Base-by-base conservation (phyloP, 2,329 filamentous ascomycete species). In the Fonsecaea multimorphosa region DNA sequence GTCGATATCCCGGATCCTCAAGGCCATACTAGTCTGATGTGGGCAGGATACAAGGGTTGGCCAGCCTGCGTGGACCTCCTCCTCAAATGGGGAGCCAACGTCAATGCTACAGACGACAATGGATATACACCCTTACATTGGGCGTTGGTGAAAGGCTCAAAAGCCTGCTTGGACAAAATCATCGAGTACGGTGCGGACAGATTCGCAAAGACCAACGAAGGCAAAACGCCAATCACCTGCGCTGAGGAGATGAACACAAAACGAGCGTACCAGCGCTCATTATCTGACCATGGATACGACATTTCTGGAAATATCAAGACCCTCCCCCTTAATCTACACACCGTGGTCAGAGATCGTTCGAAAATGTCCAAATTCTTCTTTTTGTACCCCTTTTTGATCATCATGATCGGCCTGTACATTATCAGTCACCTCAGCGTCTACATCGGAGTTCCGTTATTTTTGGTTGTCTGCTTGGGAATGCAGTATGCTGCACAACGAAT, bases 1-100 rank as follows among this genome's bases (percentile, higher is more conserved):
- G 92, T 99, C 68, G 95, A 99, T 76, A 91, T 95, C 5, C 85
- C 90, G 60, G 95, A 99, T 79, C 87, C 87, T 58, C 94, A 93
- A 76, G 92, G 93, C 5, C 96, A 99, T 78, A 98, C 95, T 0
- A 90, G 90, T 67, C 84, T 99, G 67, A 99, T 99, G 95, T 99
- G 95, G 95, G 92, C 95, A 19, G 94, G 94, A 16, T 99, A 99
- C 82, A 99, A 99, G 79, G 95, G 96, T 38, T 97, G 90, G 76
- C 92, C 94, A 0, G 89, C 90, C 54, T 96, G 92, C 73, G 94
- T 98, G 55, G 95, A 98, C 75, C 78, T 98, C 51, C 94, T 97
- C 71, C 81, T 99, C 65, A 88, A 93, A 72, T 99, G 95, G 93
- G 96, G 95, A 60, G 95, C 95, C 40, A 95, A 93, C 75, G 92